Base-by-base conservation (phyloP, 306 rosid species). In the Ochetophila trinervis region DNA sequence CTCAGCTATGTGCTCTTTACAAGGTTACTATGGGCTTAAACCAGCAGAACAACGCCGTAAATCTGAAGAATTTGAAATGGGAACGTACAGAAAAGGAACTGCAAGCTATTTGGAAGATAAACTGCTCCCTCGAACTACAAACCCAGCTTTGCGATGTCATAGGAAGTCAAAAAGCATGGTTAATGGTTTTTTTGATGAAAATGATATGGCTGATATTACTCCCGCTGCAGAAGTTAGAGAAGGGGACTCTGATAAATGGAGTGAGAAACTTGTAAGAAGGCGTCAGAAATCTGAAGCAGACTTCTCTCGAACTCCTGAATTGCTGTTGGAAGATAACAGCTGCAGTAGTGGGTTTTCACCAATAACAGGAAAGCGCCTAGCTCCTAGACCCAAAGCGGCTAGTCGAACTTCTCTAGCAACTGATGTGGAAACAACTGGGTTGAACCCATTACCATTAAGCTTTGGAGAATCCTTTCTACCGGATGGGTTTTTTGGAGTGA, bases 1-100 rank as follows among this genome's bases (percentile, higher is more conserved):
- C 68, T 73, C 72, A 18, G 96, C 90, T 63, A 91, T 88, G 95
- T 73, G 71, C 84, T 81, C 91, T 66, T 82, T 88, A 76, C 96
- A 82, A 67, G 96, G 88, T 71, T 88, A 74, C 67, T 87, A 85
- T 76, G 92, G 92, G 68, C 95, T 87, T 23, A 83, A 80, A 66
- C 68, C 83, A 58, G 59, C 58, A 19, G 70, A 68, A 35, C 76
- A 58, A 74, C 78, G 72, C 64, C 64, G 74, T 53, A 30, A 6
- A 17, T 36, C 63, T 16, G 87, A 81, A 67, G 61, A 71, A 36
- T 74, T 67, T 53, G 85, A 80, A 61, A 72, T 79, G 79, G 67
- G 70, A 19, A 63, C 62, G 35, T 72, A 71, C 60, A 61, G 63
- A 50, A 79, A 72, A 73, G 80, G 47, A 53, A 20, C 54, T 51